phyloP scores from a whole-genome alignment of 2,329 filamentous ascomycete genomes.

The Paecilomyces sp. region DNA sequence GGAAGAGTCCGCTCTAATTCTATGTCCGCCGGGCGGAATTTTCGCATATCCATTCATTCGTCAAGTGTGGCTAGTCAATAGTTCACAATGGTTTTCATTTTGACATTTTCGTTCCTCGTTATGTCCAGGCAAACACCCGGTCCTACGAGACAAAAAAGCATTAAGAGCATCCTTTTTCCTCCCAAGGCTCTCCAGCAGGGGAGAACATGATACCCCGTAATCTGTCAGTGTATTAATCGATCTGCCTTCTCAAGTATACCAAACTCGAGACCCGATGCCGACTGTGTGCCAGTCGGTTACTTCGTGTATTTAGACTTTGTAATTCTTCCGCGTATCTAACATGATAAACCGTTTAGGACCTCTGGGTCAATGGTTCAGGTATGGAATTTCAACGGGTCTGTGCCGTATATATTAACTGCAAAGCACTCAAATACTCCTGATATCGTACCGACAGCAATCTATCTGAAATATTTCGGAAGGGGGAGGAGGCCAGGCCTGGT shows the following conservation, averaged over 20 bases:
- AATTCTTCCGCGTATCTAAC: not conserved
- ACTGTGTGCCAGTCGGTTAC: not conserved
- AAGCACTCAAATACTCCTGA: no score
- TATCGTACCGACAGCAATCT: no score
- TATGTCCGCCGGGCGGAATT: not conserved
- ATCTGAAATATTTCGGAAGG: no score
- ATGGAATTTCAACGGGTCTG: no score
- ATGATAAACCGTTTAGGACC: no score
- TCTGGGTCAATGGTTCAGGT: no score
- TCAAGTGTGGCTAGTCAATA: not conserved
- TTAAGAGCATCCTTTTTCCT: not conserved
- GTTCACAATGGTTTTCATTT: not conserved
- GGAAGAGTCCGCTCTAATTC: not conserved
- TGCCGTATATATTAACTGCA: no score
- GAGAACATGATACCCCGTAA: not conserved
- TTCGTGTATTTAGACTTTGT: not conserved
- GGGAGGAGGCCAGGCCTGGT: no score
- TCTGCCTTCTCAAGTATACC: not conserved
- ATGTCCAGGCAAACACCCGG: not conserved
- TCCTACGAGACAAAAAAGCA: not conserved
- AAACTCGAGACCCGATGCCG: not conserved
- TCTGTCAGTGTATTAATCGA: not conserved
- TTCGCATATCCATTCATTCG: not conserved
- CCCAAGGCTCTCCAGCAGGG: not conserved
- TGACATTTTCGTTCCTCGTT: not conserved